phyloP scores from a whole-genome alignment of 179 eudicot species.

The Sideroxylon spinosum region DNA sequence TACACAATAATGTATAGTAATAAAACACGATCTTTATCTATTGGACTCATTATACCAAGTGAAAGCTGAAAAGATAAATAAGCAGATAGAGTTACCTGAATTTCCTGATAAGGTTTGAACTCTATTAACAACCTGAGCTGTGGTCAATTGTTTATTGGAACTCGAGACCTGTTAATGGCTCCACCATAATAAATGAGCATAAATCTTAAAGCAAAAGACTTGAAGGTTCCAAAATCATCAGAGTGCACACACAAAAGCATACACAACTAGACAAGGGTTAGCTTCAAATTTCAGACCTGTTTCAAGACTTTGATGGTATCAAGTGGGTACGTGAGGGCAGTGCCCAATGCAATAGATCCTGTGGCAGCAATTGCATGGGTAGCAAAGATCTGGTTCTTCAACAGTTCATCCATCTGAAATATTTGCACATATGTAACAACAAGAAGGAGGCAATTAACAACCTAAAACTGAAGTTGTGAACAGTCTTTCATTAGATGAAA shows the following conservation, averaged over 20 bases:
- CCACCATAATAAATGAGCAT: neutral
- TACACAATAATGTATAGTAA: neutral
- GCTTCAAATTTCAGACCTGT: conserved; percentile 36
- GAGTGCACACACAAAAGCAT: neutral
- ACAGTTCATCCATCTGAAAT: conserved; percentile 60
- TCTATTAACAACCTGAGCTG: conserved; percentile 53
- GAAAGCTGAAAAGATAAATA: neutral
- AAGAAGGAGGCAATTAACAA: neutral
- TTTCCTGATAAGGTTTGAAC: conserved; percentile 57
- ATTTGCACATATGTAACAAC: neutral
- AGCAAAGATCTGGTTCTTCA: conserved; percentile 56
- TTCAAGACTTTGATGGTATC: conserved; percentile 73
- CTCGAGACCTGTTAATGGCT: conserved; percentile 46
- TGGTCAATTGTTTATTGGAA: conserved; percentile 46
- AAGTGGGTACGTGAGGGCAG: conserved; percentile 66
- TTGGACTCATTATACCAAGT: neutral
- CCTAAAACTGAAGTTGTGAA: neutral
- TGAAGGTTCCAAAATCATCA: neutral
- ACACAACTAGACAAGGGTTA: too few species aligned
- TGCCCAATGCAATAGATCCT: conserved; percentile 53
- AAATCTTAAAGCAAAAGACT: neutral
- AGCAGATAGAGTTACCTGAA: conserved; percentile 36
- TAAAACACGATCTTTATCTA: neutral
- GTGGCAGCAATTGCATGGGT: conserved; percentile 69
- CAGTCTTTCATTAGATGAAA: neutral